Base-by-base conservation (phyloP, 306 rosid species). In the Fragaria vesca region DNA sequence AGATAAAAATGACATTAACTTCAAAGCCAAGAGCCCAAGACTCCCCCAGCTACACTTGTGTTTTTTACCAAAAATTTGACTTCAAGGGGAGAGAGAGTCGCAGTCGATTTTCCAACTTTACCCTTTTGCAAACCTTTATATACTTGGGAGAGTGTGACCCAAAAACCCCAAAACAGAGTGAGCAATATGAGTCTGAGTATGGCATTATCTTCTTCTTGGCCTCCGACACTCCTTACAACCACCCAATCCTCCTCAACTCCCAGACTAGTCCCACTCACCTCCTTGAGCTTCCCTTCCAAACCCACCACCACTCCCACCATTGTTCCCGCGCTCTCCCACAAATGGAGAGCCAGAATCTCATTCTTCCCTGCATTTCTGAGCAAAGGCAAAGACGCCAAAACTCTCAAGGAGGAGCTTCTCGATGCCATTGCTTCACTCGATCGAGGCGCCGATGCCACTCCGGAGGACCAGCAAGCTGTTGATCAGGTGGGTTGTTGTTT, bases 381-480 rank as follows among this genome's bases (percentile, higher is more conserved):
- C 61, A 94, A 81, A 75, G 87, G 89, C 15, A 91, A 91, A 68
- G 90, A 91, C 71, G 85, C 89, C 18, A 66, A 77, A 13, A 48
- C 79, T 72, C 80, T 94, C 69, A 94, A 91, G 81, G 86, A 94
- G 66, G 90, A 94, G 79, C 96, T 94, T 78, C 91, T 94, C 21
- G 83, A 84, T 13, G 94, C 93, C 79, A 89, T 94, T 88, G 85
- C 85, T 8, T 77, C 87, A 0, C 93, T 94, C 38, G 98, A 94
- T 86, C 88, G 96, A 52, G 98, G 98, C 2, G 96, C 98, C n/a
- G 91, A 87, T 42, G 97, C 98, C 72, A 77, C 97, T 55, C 81
- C 86, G 4, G 86, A 91, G 71, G 98, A 94, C 52, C 97, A 90
- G 83, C 83, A 81, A 81, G 80, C 21, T 0, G 81, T 91, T 82